Evolutionary conservation across 495 filamentous ascomycete species (phyloP), one percentile per base, ranked within the genome.

Genomic region (Letharia lupina): DNA sequence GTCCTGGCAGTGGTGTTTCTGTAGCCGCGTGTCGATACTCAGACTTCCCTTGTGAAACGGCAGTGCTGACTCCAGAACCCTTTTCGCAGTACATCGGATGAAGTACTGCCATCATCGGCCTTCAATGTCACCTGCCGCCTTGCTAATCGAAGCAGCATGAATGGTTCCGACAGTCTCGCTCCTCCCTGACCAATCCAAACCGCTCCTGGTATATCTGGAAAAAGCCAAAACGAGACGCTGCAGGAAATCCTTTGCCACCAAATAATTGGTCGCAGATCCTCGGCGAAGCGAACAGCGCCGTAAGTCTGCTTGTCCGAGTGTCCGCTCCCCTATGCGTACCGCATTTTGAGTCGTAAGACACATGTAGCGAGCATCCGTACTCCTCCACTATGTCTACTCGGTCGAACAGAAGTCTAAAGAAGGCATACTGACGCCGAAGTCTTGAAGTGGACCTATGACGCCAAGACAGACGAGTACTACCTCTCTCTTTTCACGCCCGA

Each of bases 131-230:
- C 31, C 2, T 54, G 44, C n/a, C 11, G 10, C 45, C 20, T 7
- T 9, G 44, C 58, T 65, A 20, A 65, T 60, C 33, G 39, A 35
- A 40, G 48, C 67, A 84, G 71, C 84, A 86, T 67, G 72, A 72
- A 9, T 86, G 84, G 84, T 86, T 86, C 74, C 69, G 75, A 28
- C 78, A 83, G 41, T 84, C 82, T 1, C 75, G 74, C 2, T 81
- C 77, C 59, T 82, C 77, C 48, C 78, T 76, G 66, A 66, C 66
- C 33, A 77, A 72, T 61, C 69, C 82, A 12, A 85, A 86, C 59
- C 79, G 83, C 12, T 78, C 82, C 67, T 86, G 84, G 84, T 86
- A 86, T 61, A 82, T 86, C 70, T 86, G 84, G 84, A 77, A 78
- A 63, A 76, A 77, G 13, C 73, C 83, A 35, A 75, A 74, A 39